These are phyloP conservation scores for Fraxinus velutina DNA, from an alignment of 305 asterid species.

Conservation along the genomic window DNA sequence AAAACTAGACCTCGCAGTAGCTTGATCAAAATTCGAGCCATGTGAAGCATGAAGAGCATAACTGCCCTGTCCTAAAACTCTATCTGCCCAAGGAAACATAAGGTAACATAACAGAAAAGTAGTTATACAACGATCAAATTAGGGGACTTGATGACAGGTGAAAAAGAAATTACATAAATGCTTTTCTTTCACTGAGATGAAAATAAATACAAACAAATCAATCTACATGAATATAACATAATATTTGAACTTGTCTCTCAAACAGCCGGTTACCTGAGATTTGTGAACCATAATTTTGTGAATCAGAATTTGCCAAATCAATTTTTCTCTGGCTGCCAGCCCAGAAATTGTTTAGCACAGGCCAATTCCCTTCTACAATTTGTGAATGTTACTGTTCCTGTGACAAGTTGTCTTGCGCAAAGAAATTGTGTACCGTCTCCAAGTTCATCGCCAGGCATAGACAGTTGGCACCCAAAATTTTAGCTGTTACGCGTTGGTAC, in stretches of 20 bases:
- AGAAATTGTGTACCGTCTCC: conserved; percentile 96
- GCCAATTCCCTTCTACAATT: conserved; percentile 57
- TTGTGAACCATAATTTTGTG: conserved; percentile 40
- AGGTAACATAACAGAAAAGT: conserved; percentile 16
- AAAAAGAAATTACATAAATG: neutral
- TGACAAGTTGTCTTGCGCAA: conserved; percentile 65
- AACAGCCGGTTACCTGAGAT: conserved; percentile 47
- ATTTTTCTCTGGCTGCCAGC: conserved; percentile 55
- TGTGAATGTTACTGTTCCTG: conserved; percentile 64
- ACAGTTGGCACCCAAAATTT: conserved; percentile 39
- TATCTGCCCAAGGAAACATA: conserved; percentile 42
- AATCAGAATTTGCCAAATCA: conserved; percentile 38
- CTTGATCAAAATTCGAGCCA: conserved; percentile 56
- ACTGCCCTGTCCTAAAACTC: conserved; percentile 58
- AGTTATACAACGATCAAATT: no score
- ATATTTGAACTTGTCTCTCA: neutral
- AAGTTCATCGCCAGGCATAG: conserved; percentile 96
- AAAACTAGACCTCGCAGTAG: conserved; percentile 55
- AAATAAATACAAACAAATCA: neutral
- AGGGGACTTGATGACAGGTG: neutral
- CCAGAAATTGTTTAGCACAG: conserved; percentile 58
- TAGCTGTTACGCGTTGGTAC: conserved; percentile 16
- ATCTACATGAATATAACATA: neutral
- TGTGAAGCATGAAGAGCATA: conserved; percentile 47
- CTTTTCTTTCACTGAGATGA: neutral